A percentile compares a stretch with the other conserved stretches of the same genome.
These are phyloP conservation scores for Aspergillus sp. DNA, from an alignment of 2,329 filamentous ascomycete species.

Conservation along the genomic window DNA sequence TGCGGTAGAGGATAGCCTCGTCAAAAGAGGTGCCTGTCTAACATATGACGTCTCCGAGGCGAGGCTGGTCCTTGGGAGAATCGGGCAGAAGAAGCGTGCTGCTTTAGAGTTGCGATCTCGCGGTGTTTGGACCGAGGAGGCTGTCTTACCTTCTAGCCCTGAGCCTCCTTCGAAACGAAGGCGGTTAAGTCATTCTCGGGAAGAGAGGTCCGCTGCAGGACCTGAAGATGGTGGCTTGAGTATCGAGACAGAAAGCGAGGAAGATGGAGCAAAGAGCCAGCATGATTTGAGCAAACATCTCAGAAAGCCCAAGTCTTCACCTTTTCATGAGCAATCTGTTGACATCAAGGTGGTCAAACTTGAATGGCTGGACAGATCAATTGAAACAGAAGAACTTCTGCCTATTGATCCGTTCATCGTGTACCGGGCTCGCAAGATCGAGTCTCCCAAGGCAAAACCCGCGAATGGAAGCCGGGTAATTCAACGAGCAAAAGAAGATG, in stretches of 20 bases:
- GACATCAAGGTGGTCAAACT: conserved; percentile 48
- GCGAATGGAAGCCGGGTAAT: conserved; percentile 36
- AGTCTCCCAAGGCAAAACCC: conserved; percentile 18
- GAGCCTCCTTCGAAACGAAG: conserved; percentile 24
- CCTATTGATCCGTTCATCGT: conserved; percentile 47
- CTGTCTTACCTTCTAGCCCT: not conserved
- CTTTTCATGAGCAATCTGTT: conserved; percentile 14
- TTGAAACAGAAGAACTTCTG: conserved; percentile 37
- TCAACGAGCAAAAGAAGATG: conserved; percentile 51
- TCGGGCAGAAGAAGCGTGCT: conserved; percentile 65
- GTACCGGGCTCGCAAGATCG: conserved; percentile 45
- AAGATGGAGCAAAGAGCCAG: conserved; percentile 12
- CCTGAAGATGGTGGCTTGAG: conserved; percentile 1
- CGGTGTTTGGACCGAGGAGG: conserved; percentile 50
- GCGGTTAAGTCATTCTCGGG: conserved; percentile 7
- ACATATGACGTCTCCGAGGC: conserved; percentile 71
- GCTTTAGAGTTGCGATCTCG: conserved; percentile 70
- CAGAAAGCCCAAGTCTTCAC: conserved; percentile 1
- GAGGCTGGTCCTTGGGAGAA: conserved; percentile 67
- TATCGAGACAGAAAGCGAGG: conserved; percentile 26
- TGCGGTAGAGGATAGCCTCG: conserved; percentile 60
- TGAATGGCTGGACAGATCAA: conserved; percentile 51
- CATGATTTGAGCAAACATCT: conserved; percentile 8
- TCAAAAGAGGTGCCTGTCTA: conserved; percentile 50
- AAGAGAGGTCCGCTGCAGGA: not conserved